Base-by-base conservation (phyloP, 2,329 filamentous ascomycete genomes). In the Fusarium subglutinans region DNA sequence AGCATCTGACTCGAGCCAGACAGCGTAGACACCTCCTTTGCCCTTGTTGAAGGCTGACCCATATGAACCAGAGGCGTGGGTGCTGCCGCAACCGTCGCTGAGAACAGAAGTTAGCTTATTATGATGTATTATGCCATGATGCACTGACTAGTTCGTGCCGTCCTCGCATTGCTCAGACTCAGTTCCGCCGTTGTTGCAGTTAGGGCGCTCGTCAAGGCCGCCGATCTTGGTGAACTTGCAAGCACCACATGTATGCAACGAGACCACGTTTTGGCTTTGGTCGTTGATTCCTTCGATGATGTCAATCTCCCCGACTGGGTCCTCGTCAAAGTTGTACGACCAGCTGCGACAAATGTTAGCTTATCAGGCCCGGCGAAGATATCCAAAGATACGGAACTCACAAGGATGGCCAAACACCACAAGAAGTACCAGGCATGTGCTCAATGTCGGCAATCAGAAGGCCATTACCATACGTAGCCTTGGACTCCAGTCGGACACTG, bases 241-340 rank as follows among this genome's bases (percentile, higher is more conserved):
- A 12, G 84, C 81, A 45, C 86, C 87, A 6, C 81, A 82, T 2
- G 92, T 93, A 83, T 93, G 90, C 37, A 94, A 84, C 24, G 91
- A 90, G 81, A 93, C 86, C 26, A 85, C 82, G 79, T 92, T 89
- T 58, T 84, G 83, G 8, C 81, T 78, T 67, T 88, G 85, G 38
- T 84, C 81, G 82, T 93, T 92, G 74, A 93, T 90, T 35, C 91
- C 91, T 82, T 94, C 92, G 70, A 94, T 90, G 74, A 94, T 91
- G 79, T 94, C 92, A 75, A 94, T 91, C 82, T 94, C 92, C 58
- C 92, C 92, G 2, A 75, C 69, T 0, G 72, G 73, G 30, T 75
- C 58, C 33, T 75, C 73, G 2, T 66, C 53, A 11, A 67, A 67
- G 33, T 67, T 67, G n/a, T 67, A 67, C 2, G 62, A 66, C 65